These are phyloP conservation scores for Actinidia chinensis DNA, from an alignment of 179 eudicot species.

Conservation along the genomic window DNA sequence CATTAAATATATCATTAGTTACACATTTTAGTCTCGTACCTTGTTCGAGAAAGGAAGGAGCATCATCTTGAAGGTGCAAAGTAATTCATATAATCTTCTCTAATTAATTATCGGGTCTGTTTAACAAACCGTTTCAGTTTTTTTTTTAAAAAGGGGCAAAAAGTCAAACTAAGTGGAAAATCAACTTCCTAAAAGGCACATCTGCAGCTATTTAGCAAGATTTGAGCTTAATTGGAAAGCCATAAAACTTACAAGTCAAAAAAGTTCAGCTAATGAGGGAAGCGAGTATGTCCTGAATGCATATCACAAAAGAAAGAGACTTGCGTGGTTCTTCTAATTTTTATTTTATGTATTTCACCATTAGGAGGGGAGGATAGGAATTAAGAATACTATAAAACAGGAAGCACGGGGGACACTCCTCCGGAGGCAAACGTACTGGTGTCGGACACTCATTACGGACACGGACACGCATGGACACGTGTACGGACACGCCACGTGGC, in stretches of 20 bases:
- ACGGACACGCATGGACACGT: no score
- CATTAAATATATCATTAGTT: not conserved
- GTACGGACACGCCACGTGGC: no score
- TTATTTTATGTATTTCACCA: not conserved
- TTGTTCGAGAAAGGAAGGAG: constrained; percentile 90
- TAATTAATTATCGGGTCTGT: constrained; percentile 92
- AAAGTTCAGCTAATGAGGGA: not conserved
- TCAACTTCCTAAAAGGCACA: not conserved
- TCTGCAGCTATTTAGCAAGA: not conserved
- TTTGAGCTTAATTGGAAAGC: no score
- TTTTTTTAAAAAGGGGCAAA: not conserved
- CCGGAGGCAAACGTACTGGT: no score
- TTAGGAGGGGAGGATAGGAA: not conserved
- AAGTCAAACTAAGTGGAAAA: not conserved
- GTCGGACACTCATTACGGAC: no score
- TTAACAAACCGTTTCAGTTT: constrained; percentile 70
- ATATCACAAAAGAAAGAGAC: not conserved
- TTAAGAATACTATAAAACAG: not conserved
- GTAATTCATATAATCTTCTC: constrained; percentile 99
- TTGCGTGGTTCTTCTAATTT: not conserved
- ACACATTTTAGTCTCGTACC: constrained; percentile 38
- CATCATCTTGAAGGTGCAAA: constrained; percentile 98
- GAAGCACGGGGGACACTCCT: no score
- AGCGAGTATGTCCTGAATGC: not conserved
- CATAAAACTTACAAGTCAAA: not conserved